Percentiles rank a stretch among this genome's conserved stretches.
phyloP scores from a whole-genome alignment of 208 protist genomes.

The Naegleria fowleri region DNA sequence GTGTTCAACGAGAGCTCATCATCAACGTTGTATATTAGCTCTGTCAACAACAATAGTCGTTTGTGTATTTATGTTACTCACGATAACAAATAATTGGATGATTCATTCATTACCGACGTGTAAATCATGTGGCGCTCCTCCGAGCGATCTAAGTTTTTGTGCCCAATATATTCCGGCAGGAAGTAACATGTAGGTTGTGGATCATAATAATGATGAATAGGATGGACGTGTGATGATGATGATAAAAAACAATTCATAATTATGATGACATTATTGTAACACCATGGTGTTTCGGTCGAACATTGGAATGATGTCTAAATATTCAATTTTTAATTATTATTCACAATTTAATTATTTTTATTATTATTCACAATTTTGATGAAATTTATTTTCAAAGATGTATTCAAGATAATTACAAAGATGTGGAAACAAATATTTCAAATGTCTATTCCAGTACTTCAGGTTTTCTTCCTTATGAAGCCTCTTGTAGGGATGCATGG shows the following conservation, averaged over 20 bases:
- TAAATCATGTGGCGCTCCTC: background rate
- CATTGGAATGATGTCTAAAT: too few species aligned
- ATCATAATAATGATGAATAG: background rate
- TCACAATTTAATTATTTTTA: background rate
- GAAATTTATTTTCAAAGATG: background rate
- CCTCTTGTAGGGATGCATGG: background rate
- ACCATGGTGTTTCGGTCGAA: too few species aligned
- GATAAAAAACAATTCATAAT: too few species aligned
- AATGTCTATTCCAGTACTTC: background rate
- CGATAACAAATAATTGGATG: too few species aligned
- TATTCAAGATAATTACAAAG: background rate
- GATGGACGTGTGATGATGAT: too few species aligned
- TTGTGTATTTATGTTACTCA: too few species aligned
- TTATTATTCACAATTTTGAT: too few species aligned
- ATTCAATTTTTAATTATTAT: too few species aligned
- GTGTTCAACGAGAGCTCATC: too few species aligned
- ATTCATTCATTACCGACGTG: background rate
- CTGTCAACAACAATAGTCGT: too few species aligned
- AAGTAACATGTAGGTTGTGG: background rate
- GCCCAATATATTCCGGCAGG: background rate
- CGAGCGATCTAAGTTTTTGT: background rate
- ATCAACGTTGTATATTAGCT: too few species aligned
- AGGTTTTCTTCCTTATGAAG: background rate
- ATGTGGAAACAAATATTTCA: background rate
- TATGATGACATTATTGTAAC: too few species aligned